phyloP scores from a whole-genome alignment of 1,284 basidiomycete species.

The Fomitopsis palustris region DNA sequence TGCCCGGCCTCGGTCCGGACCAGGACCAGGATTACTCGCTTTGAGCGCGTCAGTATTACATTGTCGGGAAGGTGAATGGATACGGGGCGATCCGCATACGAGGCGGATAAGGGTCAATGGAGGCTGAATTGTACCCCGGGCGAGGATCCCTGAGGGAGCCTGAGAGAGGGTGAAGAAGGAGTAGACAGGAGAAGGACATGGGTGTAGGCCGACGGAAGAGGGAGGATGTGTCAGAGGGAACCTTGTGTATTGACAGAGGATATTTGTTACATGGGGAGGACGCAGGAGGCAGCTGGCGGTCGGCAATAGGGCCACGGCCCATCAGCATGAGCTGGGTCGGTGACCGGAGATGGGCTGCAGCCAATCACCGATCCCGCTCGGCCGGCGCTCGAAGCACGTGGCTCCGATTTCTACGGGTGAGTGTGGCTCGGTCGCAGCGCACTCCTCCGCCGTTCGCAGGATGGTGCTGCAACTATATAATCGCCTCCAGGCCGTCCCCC shows the following conservation, averaged over 20 bases:
- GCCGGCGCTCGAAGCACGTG: conserved; percentile 13
- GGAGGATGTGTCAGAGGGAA: background rate
- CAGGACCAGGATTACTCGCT: background rate
- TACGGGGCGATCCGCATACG: background rate
- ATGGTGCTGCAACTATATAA: conserved; percentile 9
- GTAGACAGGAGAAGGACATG: background rate
- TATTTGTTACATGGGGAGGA: background rate
- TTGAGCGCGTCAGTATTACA: background rate
- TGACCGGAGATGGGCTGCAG: conserved; percentile 8
- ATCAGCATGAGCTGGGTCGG: conserved; percentile 5
- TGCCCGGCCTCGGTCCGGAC: background rate
- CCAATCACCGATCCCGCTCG: conserved; percentile 3
- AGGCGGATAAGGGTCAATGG: background rate
- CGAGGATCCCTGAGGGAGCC: background rate
- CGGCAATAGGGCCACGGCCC: conserved; percentile 2
- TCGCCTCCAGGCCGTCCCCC: conserved; percentile 6
- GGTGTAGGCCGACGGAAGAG: background rate
- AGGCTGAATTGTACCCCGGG: too few species aligned
- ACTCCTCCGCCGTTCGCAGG: conserved; percentile 22
- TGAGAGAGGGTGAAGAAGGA: background rate
- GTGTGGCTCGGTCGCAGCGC: conserved; percentile 19
- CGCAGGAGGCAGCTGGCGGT: background rate
- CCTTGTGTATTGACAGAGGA: background rate
- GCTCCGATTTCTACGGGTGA: conserved; percentile 22
- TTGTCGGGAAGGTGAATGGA: background rate